Percentiles rank a stretch among this genome's conserved stretches.
These are phyloP conservation scores for Bauhinia variegata DNA, from an alignment of 306 rosid species.

Conservation along the genomic window DNA sequence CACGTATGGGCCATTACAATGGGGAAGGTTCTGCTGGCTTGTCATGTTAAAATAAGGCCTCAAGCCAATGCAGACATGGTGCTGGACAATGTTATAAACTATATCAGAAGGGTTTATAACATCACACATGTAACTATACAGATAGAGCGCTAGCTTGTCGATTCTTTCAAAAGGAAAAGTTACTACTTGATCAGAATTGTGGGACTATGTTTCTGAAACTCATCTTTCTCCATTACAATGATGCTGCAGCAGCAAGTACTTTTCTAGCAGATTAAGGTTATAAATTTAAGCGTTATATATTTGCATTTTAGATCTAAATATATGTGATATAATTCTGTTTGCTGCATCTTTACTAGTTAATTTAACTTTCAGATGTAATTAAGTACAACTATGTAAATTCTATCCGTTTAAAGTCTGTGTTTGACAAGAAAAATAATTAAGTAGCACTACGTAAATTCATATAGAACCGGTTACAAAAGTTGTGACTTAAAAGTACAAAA, in stretches of 20 bases:
- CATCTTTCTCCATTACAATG: slow-evolving; percentile 26
- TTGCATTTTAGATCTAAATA: slow-evolving; percentile 13
- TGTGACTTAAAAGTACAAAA: too few relatives aligned
- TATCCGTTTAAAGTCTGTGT: too few relatives aligned
- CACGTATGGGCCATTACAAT: slow-evolving; percentile 86
- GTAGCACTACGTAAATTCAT: too few relatives aligned
- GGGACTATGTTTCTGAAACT: slow-evolving; percentile 31
- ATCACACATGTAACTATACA: slow-evolving; percentile 81
- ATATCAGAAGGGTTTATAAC: slow-evolving; percentile 73
- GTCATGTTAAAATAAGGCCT: slow-evolving; percentile 78
- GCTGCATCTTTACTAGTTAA: slow-evolving; percentile 1
- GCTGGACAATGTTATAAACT: slow-evolving; percentile 64
- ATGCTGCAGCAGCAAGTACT: slow-evolving; percentile 1
- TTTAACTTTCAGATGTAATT: too few relatives aligned
- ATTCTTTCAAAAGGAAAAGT: too few relatives aligned
- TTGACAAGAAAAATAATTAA: background rate
- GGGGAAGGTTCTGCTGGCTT: slow-evolving; percentile 71
- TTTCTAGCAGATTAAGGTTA: slow-evolving; percentile 14
- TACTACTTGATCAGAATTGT: slow-evolving; percentile 5
- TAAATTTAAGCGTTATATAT: slow-evolving; percentile 23
- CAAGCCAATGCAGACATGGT: slow-evolving; percentile 77
- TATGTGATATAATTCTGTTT: background rate
- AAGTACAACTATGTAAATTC: too few relatives aligned
- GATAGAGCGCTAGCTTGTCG: slow-evolving; percentile 57
- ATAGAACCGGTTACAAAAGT: too few relatives aligned